These are phyloP conservation scores for Coprinellus aureogranulatus DNA, from an alignment of 768 basidiomycete species.

Conservation along the genomic window DNA sequence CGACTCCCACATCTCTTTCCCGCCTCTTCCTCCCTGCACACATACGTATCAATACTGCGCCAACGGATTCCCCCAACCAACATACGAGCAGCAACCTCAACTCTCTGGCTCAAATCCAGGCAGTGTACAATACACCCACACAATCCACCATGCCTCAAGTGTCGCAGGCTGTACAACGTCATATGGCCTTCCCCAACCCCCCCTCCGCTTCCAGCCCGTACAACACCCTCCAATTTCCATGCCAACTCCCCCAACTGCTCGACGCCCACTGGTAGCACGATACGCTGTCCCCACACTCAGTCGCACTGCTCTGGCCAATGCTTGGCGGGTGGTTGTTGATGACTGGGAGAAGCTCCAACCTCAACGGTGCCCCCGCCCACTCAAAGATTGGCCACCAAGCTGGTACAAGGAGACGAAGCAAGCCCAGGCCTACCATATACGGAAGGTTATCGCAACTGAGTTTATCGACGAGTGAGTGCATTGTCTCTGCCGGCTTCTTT, in stretches of 20 bases:
- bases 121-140: too few species aligned
- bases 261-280: not conserved
- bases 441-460: conserved; percentile 4
- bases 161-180: too few species aligned
- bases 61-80: not conserved
- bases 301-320: not conserved
- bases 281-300: not conserved
- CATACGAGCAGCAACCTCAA: not conserved
- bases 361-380: not conserved
- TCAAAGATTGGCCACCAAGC: conserved; percentile 4
- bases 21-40: not conserved
- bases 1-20: not conserved
- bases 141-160: too few species aligned
- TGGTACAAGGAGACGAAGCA: conserved; percentile 2
- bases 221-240: not conserved
- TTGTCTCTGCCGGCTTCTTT: not conserved
- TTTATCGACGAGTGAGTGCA: conserved; percentile 8
- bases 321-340: not conserved
- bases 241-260: not conserved
- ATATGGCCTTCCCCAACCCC: too few species aligned
- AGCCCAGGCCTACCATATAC: conserved; percentile 1
- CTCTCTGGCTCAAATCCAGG: too few species aligned
- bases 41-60: not conserved
- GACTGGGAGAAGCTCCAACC: not conserved
- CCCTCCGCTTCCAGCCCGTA: too few species aligned